phyloP scores from a whole-genome alignment of 2,329 filamentous ascomycete genomes.

The Neoscytalidium dimidiatum region DNA sequence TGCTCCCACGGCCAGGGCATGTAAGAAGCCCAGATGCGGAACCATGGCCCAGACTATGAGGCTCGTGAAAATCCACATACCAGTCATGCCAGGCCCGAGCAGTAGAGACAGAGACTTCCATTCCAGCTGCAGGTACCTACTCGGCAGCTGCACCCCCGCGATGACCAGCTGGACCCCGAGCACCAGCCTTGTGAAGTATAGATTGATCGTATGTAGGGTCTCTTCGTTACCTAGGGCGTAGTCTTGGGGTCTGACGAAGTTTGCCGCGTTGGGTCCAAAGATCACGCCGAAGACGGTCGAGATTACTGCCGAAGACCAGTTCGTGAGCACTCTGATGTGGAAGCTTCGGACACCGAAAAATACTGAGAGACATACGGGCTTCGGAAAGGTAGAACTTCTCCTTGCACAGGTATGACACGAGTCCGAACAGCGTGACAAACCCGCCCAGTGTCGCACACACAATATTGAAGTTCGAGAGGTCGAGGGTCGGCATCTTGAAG shows the following conservation, averaged over 20 bases:
- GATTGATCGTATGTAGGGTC: slow-evolving; percentile 70
- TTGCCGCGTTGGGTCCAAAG: slow-evolving; percentile 76
- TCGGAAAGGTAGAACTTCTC: slow-evolving; percentile 91
- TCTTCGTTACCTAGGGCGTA: slow-evolving; percentile 62
- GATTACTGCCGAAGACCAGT: slow-evolving; percentile 66
- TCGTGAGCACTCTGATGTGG: not conserved
- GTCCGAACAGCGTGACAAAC: slow-evolving; percentile 85
- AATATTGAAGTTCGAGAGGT: slow-evolving; percentile 79
- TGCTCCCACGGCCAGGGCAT: slow-evolving; percentile 77
- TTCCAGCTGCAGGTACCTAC: slow-evolving; percentile 75
- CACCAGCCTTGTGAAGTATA: slow-evolving; percentile 84
- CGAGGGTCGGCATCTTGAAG: slow-evolving; percentile 58
- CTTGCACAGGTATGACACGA: slow-evolving; percentile 87
- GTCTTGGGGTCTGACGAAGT: slow-evolving; percentile 71
- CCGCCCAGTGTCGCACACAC: slow-evolving; percentile 78
- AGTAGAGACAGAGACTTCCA: slow-evolving; percentile 75
- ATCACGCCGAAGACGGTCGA: slow-evolving; percentile 76
- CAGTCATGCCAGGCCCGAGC: slow-evolving; percentile 79
- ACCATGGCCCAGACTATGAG: slow-evolving; percentile 76
- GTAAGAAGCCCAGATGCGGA: slow-evolving; percentile 70
- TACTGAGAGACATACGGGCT: slow-evolving; percentile 66
- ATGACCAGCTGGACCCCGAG: slow-evolving; percentile 88
- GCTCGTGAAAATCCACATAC: slow-evolving; percentile 85
- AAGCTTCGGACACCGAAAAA: no score
- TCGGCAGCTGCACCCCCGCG: slow-evolving; percentile 84